Base-by-base conservation (phyloP, 495 filamentous ascomycete genomes). In the Margaritispora aquatica region DNA sequence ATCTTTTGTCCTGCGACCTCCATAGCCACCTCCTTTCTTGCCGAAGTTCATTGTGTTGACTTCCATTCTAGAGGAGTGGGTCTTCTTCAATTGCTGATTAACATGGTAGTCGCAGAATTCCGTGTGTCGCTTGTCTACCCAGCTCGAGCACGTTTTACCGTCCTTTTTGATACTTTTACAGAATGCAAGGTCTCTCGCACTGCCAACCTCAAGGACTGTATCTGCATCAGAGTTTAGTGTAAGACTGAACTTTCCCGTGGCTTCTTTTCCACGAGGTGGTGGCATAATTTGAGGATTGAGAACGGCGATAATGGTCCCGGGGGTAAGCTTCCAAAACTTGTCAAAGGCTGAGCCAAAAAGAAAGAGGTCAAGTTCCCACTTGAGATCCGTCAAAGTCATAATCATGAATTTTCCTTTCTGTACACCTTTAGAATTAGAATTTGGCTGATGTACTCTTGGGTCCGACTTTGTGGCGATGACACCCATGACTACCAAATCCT, bases 91-190 rank as follows among this genome's bases (percentile, higher is more conserved):
- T 17, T 87, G 85, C 19, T 86, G 69, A 66, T 96, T 88, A 63
- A 96, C 82, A 66, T 99, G 94, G 64, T 88, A 99, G 60, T 95
- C 89, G 73, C 94, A 99, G 69, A 88, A 90, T 62, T 96, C 88
- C 7, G 92, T 96, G 65, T 90, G 89, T 10, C 89, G 80, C 55
- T 78, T 81, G 68, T 99, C 91, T 29, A 99, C 77, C 95, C 95
- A 99, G 50, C 78, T 73, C 24, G 80, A 82, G 69, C 94, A 99
- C 34, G 76, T 75, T 60, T 87, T 80, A 23, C 93, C 92, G 73
- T 96, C 92, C 63, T 88, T 91, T 64, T 88, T 88, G 51, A 90
- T 74, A 19, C 80, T 80, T 69, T 91, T 92, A 74, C 95, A 99
- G 70, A 86, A 97, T 2, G 86, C 90, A 1, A 99, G 78, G 70